Conservation (phyloP, 331 rosid genomes). For the Malus hybrid region DNA sequence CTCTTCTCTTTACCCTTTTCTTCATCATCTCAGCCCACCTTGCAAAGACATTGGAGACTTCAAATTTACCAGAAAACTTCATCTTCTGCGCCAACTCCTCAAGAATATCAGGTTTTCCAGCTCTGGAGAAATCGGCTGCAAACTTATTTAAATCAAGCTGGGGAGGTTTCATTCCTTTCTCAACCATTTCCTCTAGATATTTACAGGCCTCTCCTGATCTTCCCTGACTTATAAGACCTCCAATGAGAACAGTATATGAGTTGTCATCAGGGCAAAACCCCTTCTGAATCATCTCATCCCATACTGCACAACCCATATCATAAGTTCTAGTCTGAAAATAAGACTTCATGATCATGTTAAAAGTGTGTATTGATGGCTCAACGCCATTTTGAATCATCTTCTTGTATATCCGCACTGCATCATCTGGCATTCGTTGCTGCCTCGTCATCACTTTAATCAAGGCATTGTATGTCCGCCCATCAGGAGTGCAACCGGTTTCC, state of each 20-base stretch:
- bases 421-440: conserved; percentile 68
- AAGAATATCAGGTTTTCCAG: conserved; percentile 64
- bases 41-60: conserved; percentile 56
- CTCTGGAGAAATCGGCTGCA: conserved; percentile 67
- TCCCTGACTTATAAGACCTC: conserved; percentile 75
- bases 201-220: conserved; percentile 59
- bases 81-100: conserved; percentile 63
- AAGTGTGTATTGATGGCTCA: conserved; percentile 68
- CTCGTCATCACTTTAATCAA: conserved; percentile 68
- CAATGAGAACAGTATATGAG: conserved; percentile 59
- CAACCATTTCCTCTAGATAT: conserved; percentile 74
- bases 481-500: conserved; percentile 53
- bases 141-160: conserved; percentile 81
- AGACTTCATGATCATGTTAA: conserved; percentile 84
- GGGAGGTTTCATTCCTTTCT: conserved; percentile 86
- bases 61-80: conserved; percentile 69
- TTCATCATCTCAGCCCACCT: conserved; percentile 78
- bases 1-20: conserved; percentile 47
- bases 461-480: conserved; percentile 66
- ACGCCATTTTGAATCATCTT: conserved; percentile 60
- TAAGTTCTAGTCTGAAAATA: conserved; percentile 54
- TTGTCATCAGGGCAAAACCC: conserved; percentile 79
- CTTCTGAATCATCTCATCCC: conserved; percentile 62
- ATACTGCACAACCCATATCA: conserved; percentile 49
- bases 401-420: conserved; percentile 60